Evolutionary conservation across 495 filamentous ascomycete genomes (phyloP).

Genomic region (Xylaria palmicola): DNA sequence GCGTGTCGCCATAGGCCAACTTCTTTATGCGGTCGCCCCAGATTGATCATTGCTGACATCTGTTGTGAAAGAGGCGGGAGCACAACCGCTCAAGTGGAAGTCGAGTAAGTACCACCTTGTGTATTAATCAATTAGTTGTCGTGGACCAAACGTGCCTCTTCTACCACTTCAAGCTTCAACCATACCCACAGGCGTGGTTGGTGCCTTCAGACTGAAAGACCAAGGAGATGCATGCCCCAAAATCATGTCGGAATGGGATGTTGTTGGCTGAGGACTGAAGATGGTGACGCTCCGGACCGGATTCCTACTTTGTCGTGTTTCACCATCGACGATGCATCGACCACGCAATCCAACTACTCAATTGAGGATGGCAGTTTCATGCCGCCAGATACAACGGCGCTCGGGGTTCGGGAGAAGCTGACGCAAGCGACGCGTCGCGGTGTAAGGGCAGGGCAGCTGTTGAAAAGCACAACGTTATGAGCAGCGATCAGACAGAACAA

Average conservation of each 20-base stretch:
- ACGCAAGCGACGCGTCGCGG: constrained; percentile 6
- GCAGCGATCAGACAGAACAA: neutral
- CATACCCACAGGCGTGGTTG: neutral
- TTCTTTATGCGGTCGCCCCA: neutral
- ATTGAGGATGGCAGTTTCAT: no score
- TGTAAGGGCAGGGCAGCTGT: neutral
- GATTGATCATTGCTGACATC: no score
- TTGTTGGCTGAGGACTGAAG: neutral
- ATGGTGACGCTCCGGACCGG: neutral
- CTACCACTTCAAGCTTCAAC: neutral
- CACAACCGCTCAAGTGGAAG: no score
- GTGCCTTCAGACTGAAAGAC: neutral
- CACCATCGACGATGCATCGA: neutral
- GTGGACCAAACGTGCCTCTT: no score
- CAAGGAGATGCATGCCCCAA: neutral
- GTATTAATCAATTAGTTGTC: neutral
- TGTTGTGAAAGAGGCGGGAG: no score
- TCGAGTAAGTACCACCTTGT: no score
- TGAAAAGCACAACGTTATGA: neutral
- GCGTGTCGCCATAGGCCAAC: neutral
- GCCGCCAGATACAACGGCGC: neutral
- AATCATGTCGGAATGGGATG: neutral
- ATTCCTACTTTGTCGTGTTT: neutral
- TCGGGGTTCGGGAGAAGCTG: neutral
- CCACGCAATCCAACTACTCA: neutral